A percentile compares a stretch with the other conserved stretches of the same genome.
Conservation (phyloP, 2,329 filamentous ascomycete species). For the Pseudocercospora cruenta region DNA sequence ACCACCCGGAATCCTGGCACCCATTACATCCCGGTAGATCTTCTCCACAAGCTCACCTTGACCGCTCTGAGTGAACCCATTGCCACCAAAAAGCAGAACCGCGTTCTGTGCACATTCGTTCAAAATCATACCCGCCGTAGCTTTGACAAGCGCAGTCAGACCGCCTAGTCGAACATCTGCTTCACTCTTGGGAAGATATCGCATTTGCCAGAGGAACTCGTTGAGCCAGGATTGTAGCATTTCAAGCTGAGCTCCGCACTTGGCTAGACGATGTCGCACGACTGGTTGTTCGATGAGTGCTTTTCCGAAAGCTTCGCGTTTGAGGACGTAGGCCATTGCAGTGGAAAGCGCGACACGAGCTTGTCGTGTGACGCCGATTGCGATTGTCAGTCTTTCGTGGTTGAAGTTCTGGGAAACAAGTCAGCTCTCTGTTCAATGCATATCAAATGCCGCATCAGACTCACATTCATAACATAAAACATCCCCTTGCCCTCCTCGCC, state of each 20-base stretch:
- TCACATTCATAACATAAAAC: conserved; percentile 57
- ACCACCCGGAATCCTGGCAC: conserved; percentile 52
- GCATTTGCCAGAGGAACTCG: conserved; percentile 69
- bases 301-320: conserved; percentile 68
- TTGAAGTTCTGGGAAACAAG: conserved; percentile 40
- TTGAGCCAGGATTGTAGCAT: conserved; percentile 73
- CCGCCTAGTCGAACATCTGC: conserved; percentile 68
- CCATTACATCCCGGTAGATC: conserved; percentile 45
- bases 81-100: conserved; percentile 70
- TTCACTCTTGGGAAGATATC: conserved; percentile 58
- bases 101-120: conserved; percentile 71
- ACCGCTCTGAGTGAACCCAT: conserved; percentile 69
- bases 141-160: conserved; percentile 72
- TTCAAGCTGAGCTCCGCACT: conserved; percentile 68
- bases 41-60: conserved; percentile 71
- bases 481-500: conserved; percentile 72
- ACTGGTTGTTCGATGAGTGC: conserved; percentile 73
- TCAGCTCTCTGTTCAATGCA: too few species aligned
- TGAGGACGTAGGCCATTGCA: conserved; percentile 65
- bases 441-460: too few species aligned
- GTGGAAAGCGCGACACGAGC: conserved; percentile 61
- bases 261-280: conserved; percentile 70
- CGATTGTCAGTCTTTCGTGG: conserved; percentile 61
- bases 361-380: conserved; percentile 64
- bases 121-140: conserved; percentile 70